Base-by-base conservation (phyloP, 352 stramenopile genomes). In the Stramenopiles sp. region DNA sequence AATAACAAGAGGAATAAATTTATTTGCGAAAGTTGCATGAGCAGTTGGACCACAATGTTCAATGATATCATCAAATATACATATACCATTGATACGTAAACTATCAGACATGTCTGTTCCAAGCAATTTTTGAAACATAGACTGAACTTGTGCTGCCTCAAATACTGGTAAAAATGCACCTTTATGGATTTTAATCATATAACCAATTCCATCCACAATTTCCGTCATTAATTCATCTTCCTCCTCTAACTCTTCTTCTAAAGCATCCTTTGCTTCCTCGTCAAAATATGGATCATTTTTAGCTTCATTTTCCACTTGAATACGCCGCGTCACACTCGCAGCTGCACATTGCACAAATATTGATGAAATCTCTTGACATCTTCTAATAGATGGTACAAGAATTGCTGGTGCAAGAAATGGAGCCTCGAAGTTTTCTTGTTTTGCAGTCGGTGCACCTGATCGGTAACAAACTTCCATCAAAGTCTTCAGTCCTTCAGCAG, bases 171-270 rank as follows among this genome's bases (percentile, higher is more conserved):
- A 29, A 4, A 41, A 4, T 15, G 4, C 19, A 4, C 12, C 37
- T 12, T 29, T 15, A 4, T 38, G 4, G 4, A 4, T 10, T 19
- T 42, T 42, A 17, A 42, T 41, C 19, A 42, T 4, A 19, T 42
- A 42, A 15, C 37, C 37, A 29, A 42, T 38, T 19, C 19, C 37
- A 19, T 42, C 37, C 4, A 42, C n/a, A 15, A 15, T 8, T 17
- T 42, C 12, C 29, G 19, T 19, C 15, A 42, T 38, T 15, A 42
- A 7, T 19, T 38, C 4, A 4, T 42, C 37, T 4, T 42, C n/a
- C 19, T 4, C 37, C 29, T 42, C n/a, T 4, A 42, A 29, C 4
- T 32, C 4, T 29, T 42, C 19, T 4, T 38, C 4, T 17, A 42
- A 4, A 12, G 22, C 22, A 15, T 40, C 29, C 4, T 24, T 4